Evolutionary conservation across 345 rosid species (phyloP).

Genomic region (Acer saccharum): DNA sequence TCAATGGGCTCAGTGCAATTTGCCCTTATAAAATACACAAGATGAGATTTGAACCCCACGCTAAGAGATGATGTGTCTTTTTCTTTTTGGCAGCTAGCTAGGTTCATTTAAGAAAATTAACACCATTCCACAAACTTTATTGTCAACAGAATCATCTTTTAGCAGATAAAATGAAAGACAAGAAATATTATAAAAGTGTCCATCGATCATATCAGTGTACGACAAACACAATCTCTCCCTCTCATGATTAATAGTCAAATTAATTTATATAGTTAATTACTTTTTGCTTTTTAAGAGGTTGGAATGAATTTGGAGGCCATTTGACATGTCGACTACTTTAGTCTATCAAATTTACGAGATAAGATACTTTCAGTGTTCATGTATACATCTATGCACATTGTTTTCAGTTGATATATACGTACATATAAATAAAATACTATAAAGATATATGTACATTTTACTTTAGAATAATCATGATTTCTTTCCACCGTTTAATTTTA

Average conservation of each 20-base stretch:
- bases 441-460: no score
- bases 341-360: neutral
- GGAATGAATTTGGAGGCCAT: neutral
- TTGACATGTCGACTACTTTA: neutral
- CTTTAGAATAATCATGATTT: no score
- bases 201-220: neutral
- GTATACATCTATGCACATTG: neutral
- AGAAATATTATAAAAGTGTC: constrained; percentile 10
- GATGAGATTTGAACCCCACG: no score
- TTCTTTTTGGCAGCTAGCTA: neutral
- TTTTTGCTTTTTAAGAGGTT: neutral
- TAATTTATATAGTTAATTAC: neutral
- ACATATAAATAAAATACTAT: no score
- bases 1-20: no score
- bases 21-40: no score
- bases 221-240: neutral
- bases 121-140: constrained; percentile 7
- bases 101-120: constrained; percentile 13
- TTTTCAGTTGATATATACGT: no score
- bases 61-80: no score
- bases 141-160: constrained; percentile 1
- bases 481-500: no score
- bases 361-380: neutral
- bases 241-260: neutral
- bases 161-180: neutral